A percentile compares a stretch with the other conserved stretches of the same genome.
Evolutionary conservation across 768 basidiomycete species (phyloP).

Genomic region (Lentinus brumalis): DNA sequence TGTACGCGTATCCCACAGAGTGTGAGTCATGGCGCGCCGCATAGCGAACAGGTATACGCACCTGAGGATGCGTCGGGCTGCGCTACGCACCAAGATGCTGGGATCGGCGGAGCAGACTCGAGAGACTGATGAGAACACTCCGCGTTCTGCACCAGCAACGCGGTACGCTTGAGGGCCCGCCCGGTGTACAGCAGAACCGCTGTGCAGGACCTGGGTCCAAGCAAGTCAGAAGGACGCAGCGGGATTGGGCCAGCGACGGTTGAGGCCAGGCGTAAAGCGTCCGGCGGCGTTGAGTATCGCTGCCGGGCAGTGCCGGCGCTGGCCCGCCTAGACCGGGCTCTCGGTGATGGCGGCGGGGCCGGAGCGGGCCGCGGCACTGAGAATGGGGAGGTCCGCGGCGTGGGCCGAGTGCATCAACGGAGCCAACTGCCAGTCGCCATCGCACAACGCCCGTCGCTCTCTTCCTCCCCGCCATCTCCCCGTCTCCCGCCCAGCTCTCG

Average conservation of each 20-base stretch:
- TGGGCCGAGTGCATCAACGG: slow-evolving; percentile 16
- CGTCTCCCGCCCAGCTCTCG: slow-evolving; percentile 3
- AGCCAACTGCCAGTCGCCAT: slow-evolving; percentile 14
- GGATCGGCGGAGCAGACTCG: not conserved
- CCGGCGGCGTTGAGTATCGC: not conserved
- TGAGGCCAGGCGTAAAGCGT: not conserved
- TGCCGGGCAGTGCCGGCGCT: not conserved
- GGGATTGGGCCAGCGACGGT: too few species aligned
- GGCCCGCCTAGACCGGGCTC: not conserved
- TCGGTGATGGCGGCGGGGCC: slow-evolving; percentile 1
- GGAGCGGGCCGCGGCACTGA: not conserved
- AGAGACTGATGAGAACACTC: not conserved
- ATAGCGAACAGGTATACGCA: not conserved
- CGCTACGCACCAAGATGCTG: not conserved
- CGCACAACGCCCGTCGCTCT: slow-evolving; percentile 15
- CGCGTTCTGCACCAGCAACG: too few species aligned
- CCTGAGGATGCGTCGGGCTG: not conserved
- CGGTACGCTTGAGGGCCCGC: too few species aligned
- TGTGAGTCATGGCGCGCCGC: not conserved
- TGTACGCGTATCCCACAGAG: not conserved
- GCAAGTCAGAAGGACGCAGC: too few species aligned
- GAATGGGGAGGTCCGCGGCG: slow-evolving; percentile 6
- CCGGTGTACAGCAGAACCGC: too few species aligned
- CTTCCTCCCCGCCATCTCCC: slow-evolving; percentile 16
- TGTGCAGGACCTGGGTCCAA: too few species aligned